These are phyloP conservation scores for Nitzschia palea DNA, from an alignment of 108 stramenopile genomes.

Conservation along the genomic window DNA sequence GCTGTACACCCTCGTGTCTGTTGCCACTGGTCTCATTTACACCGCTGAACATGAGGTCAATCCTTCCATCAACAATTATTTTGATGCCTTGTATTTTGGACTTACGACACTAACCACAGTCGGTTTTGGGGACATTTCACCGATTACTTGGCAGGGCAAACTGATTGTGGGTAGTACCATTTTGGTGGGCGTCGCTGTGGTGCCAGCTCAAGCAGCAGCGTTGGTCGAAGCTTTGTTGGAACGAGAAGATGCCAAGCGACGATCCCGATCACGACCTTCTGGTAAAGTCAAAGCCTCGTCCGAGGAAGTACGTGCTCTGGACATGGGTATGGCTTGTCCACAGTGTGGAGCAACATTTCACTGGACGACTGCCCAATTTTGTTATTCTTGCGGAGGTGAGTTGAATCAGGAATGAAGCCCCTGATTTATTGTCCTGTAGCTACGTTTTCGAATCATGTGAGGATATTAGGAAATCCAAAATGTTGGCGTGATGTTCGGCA, in stretches of 20 bases:
- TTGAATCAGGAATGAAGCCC: conserved; percentile 4
- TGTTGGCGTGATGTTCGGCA: conserved; percentile 24
- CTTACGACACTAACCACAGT: conserved; percentile 62
- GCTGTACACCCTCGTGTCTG: conserved; percentile 70
- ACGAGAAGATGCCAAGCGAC: conserved; percentile 20
- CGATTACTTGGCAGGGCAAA: conserved; percentile 65
- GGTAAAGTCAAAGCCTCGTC: conserved; percentile 27
- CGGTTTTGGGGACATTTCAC: conserved; percentile 85
- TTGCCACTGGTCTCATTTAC: conserved; percentile 79
- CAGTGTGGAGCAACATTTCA: conserved; percentile 59
- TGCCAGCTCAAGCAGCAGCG: conserved; percentile 71
- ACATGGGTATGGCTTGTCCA: conserved; percentile 29
- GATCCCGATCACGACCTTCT: conserved; percentile 35
- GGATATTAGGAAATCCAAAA: conserved; percentile 29
- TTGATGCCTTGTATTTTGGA: conserved; percentile 82
- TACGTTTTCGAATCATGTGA: neutral
- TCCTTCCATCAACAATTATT: conserved; percentile 72
- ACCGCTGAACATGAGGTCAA: conserved; percentile 74
- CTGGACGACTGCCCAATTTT: conserved; percentile 48
- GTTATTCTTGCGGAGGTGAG: conserved; percentile 57
- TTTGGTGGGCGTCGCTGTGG: conserved; percentile 71
- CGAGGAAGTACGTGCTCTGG: conserved; percentile 10
- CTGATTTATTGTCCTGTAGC: neutral
- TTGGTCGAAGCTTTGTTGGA: conserved; percentile 49
- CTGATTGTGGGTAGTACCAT: conserved; percentile 66